Conservation (phyloP, 345 rosid genomes). For the Populus pruinosa region DNA sequence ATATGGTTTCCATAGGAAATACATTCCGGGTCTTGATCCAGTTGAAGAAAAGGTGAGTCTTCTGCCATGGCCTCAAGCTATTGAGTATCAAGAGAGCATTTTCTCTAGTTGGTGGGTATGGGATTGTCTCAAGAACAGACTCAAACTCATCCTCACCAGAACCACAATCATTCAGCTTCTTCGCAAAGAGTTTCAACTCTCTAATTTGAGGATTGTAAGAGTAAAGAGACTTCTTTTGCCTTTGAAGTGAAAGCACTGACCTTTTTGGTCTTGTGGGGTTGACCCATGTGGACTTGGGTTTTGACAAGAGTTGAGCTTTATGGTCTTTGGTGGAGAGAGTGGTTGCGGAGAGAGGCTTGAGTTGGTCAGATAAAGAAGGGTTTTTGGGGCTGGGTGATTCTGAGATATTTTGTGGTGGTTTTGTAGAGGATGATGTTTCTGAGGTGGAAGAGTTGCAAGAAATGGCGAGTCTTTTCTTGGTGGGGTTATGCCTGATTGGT, state of each 20-base stretch:
- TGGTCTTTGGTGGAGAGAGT: constrained; percentile 41
- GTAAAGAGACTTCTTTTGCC: constrained; percentile 65
- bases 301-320: constrained; percentile 47
- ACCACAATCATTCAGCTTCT: constrained; percentile 63
- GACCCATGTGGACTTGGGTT: constrained; percentile 81
- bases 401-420: constrained; percentile 32
- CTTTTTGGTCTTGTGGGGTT: constrained; percentile 81
- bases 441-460: constrained; percentile 35
- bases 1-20: constrained; percentile 78
- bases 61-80: constrained; percentile 66
- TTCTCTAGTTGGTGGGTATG: constrained; percentile 55
- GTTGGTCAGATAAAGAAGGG: constrained; percentile 81
- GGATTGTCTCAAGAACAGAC: constrained; percentile 51
- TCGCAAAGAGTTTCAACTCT: constrained; percentile 61
- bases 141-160: constrained; percentile 42
- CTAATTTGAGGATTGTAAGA: constrained; percentile 55
- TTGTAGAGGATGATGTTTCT: not conserved
- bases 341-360: constrained; percentile 67
- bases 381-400: constrained; percentile 34
- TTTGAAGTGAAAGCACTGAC: constrained; percentile 75
- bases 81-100: constrained; percentile 69
- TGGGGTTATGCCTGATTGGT: constrained; percentile 30
- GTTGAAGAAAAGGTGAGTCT: constrained; percentile 58
- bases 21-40: constrained; percentile 64
- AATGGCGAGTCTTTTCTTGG: constrained; percentile 35